Percentiles rank a stretch among this genome's conserved stretches.
Conservation (phyloP, 108 stramenopile genomes). For the Discostella stelligeroides region DNA sequence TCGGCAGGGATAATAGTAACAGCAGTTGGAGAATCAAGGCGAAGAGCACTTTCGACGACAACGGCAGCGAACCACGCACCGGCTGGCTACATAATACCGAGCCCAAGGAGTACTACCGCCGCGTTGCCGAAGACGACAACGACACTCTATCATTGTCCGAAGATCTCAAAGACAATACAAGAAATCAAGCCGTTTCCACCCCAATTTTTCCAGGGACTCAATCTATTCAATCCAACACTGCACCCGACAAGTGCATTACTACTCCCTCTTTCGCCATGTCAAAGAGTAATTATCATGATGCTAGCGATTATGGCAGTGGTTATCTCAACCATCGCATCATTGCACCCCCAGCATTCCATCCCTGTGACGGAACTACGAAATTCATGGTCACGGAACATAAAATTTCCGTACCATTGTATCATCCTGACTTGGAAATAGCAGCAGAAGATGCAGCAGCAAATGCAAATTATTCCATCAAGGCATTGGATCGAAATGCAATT, state of each 20-base stretch:
- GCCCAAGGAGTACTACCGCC: slow-evolving; percentile 5
- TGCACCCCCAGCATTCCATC: slow-evolving; percentile 70
- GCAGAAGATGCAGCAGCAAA: not conserved
- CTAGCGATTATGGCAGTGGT: no score
- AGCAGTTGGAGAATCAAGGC: slow-evolving; percentile 3
- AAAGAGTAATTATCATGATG: slow-evolving; percentile 65
- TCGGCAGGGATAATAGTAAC: no score
- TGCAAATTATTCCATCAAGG: slow-evolving; percentile 3
- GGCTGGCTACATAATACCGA: slow-evolving; percentile 89
- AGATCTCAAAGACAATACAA: no score
- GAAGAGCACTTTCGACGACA: not conserved
- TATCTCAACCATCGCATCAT: slow-evolving; percentile 82
- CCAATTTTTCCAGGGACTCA: no score
- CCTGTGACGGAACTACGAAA: slow-evolving; percentile 51
- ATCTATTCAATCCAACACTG: not conserved
- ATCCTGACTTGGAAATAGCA: slow-evolving; percentile 34
- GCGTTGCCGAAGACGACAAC: not conserved
- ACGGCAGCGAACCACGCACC: slow-evolving; percentile 57
- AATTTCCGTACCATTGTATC: slow-evolving; percentile 66
- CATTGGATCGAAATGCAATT: slow-evolving; percentile 27
- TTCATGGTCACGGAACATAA: slow-evolving; percentile 83
- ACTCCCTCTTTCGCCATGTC: not conserved
- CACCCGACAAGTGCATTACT: not conserved
- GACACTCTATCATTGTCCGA: no score
- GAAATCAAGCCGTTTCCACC: no score